Conservation (phyloP, 2,329 filamentous ascomycete species). For the Calonectria pauciramosa region DNA sequence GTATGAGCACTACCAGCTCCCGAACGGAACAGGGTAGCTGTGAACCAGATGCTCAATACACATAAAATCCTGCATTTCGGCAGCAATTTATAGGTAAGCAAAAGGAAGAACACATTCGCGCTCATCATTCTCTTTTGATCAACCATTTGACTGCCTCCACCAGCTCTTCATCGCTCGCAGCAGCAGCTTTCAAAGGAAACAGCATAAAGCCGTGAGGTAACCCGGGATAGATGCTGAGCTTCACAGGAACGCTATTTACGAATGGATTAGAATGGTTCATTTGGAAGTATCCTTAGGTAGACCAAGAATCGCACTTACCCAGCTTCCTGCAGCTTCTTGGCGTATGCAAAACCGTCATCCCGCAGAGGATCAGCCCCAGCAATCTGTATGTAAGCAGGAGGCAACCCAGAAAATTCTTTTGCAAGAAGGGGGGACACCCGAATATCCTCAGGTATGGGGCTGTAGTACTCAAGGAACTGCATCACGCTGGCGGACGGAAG, state of each 20-base stretch:
- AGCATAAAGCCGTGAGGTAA: not conserved
- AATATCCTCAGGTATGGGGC: not conserved
- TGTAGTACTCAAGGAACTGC: not conserved
- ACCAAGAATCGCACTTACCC: not conserved
- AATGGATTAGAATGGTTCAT: not conserved
- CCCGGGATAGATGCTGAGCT: not conserved
- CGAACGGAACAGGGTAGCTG: not conserved
- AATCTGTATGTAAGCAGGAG: not conserved
- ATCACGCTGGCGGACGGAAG: not conserved
- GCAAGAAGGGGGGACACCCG: not conserved
- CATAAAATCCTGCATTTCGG: not conserved
- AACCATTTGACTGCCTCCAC: not conserved
- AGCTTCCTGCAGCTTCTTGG: not conserved
- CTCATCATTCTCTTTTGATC: not conserved
- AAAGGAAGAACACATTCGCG: not conserved
- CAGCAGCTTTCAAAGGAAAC: not conserved
- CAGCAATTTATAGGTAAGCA: not conserved
- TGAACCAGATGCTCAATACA: not conserved
- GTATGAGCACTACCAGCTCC: not conserved
- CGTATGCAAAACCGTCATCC: not conserved
- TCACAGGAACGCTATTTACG: not conserved
- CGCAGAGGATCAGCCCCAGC: not conserved
- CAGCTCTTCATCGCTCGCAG: not conserved
- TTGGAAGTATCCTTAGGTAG: too few species aligned
- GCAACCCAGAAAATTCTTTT: not conserved